phyloP scores from a whole-genome alignment of 2,329 filamentous ascomycete genomes.

The Monosporascus sp. region DNA sequence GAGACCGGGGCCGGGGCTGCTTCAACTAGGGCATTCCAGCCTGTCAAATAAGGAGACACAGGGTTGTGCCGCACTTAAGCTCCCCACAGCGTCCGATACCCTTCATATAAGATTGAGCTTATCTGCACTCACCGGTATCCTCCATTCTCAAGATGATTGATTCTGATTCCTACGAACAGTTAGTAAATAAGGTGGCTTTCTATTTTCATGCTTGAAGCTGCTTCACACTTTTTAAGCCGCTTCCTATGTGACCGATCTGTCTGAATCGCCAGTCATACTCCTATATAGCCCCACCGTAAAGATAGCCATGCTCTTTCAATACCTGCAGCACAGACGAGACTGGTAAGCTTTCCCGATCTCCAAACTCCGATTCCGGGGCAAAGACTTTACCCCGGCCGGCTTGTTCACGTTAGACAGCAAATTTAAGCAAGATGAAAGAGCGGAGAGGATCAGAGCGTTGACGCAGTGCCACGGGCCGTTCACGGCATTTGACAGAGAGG shows the following conservation, averaged over 20 bases:
- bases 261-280: neutral
- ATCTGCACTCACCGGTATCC: too few species aligned
- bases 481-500: slow-evolving; percentile 57
- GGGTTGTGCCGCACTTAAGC: too few species aligned
- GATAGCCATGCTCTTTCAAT: slow-evolving; percentile 45
- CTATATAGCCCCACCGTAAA: neutral
- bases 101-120: too few species aligned
- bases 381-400: neutral
- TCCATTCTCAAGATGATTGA: too few species aligned
- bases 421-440: slow-evolving; percentile 74
- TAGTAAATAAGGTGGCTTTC: too few species aligned
- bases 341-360: slow-evolving; percentile 47
- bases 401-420: slow-evolving; percentile 47
- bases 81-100: too few species aligned
- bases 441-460: slow-evolving; percentile 62
- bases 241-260: neutral
- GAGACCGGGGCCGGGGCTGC: neutral
- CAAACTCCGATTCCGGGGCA: neutral
- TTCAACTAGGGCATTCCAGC: too few species aligned
- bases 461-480: slow-evolving; percentile 61
- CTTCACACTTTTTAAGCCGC: too few species aligned
- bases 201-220: too few species aligned
- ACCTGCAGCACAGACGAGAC: slow-evolving; percentile 65
- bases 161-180: too few species aligned
- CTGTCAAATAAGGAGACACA: too few species aligned